Base-by-base conservation (phyloP, 768 basidiomycete genomes). In the Lenzites betulinus region DNA sequence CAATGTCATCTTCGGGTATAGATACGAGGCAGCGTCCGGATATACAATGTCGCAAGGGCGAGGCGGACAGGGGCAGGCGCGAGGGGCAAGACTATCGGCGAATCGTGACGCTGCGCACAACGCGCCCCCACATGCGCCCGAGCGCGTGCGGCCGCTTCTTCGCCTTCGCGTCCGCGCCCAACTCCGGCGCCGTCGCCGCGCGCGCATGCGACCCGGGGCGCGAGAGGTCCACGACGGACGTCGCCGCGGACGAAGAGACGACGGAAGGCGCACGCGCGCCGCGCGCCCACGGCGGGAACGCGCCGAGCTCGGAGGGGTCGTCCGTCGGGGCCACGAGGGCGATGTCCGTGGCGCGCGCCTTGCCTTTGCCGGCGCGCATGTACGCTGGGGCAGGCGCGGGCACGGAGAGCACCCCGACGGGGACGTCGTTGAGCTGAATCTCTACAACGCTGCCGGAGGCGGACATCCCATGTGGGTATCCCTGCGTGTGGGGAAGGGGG, bases 81-180 rank as follows among this genome's bases (percentile, higher is more conserved):
- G n/a, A n/a, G n/a, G n/a, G n/a, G 16, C 6, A 3, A 4, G 46
- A 22, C 60, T 55, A 62, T 47, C 56, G 46, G 39, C 59, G 62
- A 26, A 25, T 48, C 25, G 54, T 58, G 20, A 61, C 62, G 44
- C 65, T 58, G n/a, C 64, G 62, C 48, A 65, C 60, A 54, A 69
- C 66, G 33, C 52, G 52, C 60, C 41, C 53, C 66, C 66, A 69
- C 54, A 63, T 55, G 16, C 68, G 49, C 53, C 64, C 63, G 30
- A 69, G 47, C 60, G 68, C 60, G 48, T 51, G 50, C 36, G 47
- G 28, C 58, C 60, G n/a, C 67, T 62, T 58, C 43, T 42, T 56
- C 42, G 15, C 38, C 47, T 42, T 59, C 46, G 1, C 44, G 15
- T 23, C n/a, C 36, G 15, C 48, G n/a, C n/a, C n/a, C 30, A 23